Conservation (phyloP, 179 eudicot genomes). For the Pouteria campechiana region DNA sequence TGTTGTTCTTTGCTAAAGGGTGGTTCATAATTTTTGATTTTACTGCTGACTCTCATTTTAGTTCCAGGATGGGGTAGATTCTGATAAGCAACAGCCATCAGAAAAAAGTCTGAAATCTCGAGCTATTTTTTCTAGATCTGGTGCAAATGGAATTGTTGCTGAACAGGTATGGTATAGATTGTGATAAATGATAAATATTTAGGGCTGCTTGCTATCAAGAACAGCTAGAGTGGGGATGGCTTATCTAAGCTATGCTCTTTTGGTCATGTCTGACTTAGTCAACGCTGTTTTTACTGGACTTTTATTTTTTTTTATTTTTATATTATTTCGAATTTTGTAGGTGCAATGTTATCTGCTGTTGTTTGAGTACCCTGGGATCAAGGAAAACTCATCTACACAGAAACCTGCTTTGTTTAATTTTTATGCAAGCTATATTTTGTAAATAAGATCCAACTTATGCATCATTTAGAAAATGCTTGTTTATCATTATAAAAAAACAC, state of each 20-base stretch:
- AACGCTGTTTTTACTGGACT: not conserved
- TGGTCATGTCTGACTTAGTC: not conserved
- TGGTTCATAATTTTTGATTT: not conserved
- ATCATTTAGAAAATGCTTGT: no score
- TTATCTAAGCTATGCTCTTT: no score
- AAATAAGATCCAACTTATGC: no score
- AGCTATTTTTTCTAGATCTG: slow-evolving; percentile 51
- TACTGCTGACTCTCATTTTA: not conserved
- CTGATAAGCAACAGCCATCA: slow-evolving; percentile 58
- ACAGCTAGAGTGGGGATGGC: no score
- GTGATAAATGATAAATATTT: no score
- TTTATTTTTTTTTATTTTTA: not conserved
- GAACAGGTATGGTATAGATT: slow-evolving; percentile 74
- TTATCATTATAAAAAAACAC: no score
- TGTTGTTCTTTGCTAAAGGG: not conserved
- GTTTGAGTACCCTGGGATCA: no score
- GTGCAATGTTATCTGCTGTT: no score
- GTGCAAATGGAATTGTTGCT: slow-evolving; percentile 59
- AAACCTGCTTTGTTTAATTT: no score
- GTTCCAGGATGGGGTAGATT: slow-evolving; percentile 52
- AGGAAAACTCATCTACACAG: no score
- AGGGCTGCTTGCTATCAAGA: no score
- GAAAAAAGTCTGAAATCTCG: slow-evolving; percentile 75
- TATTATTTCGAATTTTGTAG: not conserved
- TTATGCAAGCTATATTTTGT: no score